Evolutionary conservation across 352 stramenopile species (phyloP), one percentile per base, ranked within the genome.

Genomic region (Phytopythium kandeliae): DNA sequence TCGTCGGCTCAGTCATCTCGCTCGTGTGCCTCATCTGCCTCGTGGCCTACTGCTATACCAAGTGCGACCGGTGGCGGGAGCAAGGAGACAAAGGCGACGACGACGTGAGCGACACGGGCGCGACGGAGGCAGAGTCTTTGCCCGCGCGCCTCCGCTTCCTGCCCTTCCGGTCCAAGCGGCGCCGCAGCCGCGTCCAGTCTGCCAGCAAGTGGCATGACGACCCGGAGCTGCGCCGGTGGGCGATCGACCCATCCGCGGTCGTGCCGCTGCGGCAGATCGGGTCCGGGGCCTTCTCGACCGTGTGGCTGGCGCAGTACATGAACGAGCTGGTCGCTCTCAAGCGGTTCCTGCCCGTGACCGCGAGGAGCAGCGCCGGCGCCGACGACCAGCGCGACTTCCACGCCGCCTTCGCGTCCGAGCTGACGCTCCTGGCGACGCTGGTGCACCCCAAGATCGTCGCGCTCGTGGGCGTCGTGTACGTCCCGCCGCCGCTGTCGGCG

Each of bases 401-500:
- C 31, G 36, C 59, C 41, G 19, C 74, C 61, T 93, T 95, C 52
- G 50, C 89, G 13, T 65, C 70, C 13, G 81, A 92, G 28, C 85
- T 95, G 44, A 71, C 71, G 33, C 74, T 89, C 44, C 60, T 92
- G 21, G 73, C 61, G 2, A 63, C 63, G 0, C 46, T 94, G 16
- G 64, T 69, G 12, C 84, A 96, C 37, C 74, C 79, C 8, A 89
- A 89, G 49, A 90, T 96, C 21, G 58, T 95, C 16, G 61, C 75
- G 19, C 86, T 96, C 37, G 59, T 92, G n/a, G 86, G 86, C 8
- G 77, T 89, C 4, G 76, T 78, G 21, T 93, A 80, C 79, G 71
- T 67, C 0, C 57, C 53, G 3, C 50, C 57, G 13, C 45, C 49
- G 16, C n/a, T 24, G 5, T 13, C 26, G 9, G 19, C 30, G 2